A percentile compares a stretch with the other conserved stretches of the same genome.
Conservation (phyloP, 2,329 filamentous ascomycete genomes). For the Fusarium luffae region DNA sequence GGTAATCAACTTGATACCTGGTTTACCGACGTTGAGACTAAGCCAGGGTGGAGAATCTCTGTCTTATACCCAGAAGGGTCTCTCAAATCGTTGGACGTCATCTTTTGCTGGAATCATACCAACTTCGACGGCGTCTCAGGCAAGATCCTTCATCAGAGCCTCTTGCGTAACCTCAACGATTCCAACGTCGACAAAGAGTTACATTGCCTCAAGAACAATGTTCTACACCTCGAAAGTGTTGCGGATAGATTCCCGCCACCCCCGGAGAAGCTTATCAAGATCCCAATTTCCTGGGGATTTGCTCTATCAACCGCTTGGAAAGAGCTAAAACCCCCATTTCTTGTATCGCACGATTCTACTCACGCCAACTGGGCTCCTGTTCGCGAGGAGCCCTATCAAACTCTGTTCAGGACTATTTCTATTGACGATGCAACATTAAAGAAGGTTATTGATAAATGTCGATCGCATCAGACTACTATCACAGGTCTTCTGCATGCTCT, state of each 20-base stretch:
- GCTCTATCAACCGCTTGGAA: constrained; percentile 33
- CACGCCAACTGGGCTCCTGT: constrained; percentile 44
- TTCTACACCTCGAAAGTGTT: constrained; percentile 18
- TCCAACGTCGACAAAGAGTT: neutral
- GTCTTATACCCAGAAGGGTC: constrained; percentile 26
- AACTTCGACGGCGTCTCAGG: constrained; percentile 46
- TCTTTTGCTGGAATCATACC: constrained; percentile 46
- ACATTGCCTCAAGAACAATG: neutral
- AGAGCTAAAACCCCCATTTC: constrained; percentile 29
- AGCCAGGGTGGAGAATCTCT: constrained; percentile 44
- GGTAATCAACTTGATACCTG: constrained; percentile 29
- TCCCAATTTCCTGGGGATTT: constrained; percentile 33
- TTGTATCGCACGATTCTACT: constrained; percentile 12
- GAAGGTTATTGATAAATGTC: constrained; percentile 39
- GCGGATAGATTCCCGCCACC: constrained; percentile 38
- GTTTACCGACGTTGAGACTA: constrained; percentile 38
- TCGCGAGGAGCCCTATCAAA: constrained; percentile 27
- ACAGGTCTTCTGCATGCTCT: constrained; percentile 47
- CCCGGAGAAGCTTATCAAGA: constrained; percentile 39
- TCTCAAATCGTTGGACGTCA: constrained; percentile 35
- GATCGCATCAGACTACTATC: constrained; percentile 45
- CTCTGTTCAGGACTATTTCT: constrained; percentile 34
- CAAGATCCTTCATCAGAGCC: constrained; percentile 48
- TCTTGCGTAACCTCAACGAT: constrained; percentile 45
- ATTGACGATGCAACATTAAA: constrained; percentile 30